Percentiles rank a stretch among this genome's conserved stretches.
Conservation (phyloP, 352 stramenopile species). For the Phytophthora pisi region DNA sequence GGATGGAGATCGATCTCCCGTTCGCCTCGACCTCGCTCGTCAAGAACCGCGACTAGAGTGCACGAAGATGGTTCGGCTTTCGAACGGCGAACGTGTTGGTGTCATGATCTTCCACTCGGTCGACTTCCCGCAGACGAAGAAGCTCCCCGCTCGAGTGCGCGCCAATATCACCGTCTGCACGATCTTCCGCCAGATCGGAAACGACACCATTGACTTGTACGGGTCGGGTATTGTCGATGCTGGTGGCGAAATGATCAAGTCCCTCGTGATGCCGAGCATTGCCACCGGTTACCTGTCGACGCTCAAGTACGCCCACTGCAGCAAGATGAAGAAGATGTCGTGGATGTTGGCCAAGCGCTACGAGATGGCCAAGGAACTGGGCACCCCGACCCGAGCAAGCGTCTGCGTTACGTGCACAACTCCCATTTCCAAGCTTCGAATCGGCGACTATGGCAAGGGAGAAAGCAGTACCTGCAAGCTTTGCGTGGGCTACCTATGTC, state of each 20-base stretch:
- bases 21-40: slow-evolving; percentile 32
- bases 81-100: slow-evolving; percentile 44
- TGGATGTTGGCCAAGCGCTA: slow-evolving; percentile 37
- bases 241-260: slow-evolving; percentile 36
- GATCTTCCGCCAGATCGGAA: slow-evolving; percentile 54
- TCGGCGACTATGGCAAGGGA: slow-evolving; percentile 29
- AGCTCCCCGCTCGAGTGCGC: slow-evolving; percentile 42
- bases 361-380: slow-evolving; percentile 24
- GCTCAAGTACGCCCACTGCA: slow-evolving; percentile 44
- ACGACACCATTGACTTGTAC: slow-evolving; percentile 55
- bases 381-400: slow-evolving; percentile 10
- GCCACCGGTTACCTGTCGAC: slow-evolving; percentile 29
- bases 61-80: slow-evolving; percentile 39
- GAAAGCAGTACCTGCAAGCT: slow-evolving; percentile 40
- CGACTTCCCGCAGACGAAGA: slow-evolving; percentile 44
- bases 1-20: slow-evolving; percentile 43
- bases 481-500: slow-evolving; percentile 44
- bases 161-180: slow-evolving; percentile 56
- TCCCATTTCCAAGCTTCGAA: slow-evolving; percentile 23
- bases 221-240: slow-evolving; percentile 38
- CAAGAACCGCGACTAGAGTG: slow-evolving; percentile 54
- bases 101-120: slow-evolving; percentile 60
- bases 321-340: slow-evolving; percentile 45
- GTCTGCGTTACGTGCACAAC: slow-evolving; percentile 39
- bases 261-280: slow-evolving; percentile 30